Evolutionary conservation across 2,329 filamentous ascomycete genomes (phyloP).

Genomic region (Fusarium buxicola): DNA sequence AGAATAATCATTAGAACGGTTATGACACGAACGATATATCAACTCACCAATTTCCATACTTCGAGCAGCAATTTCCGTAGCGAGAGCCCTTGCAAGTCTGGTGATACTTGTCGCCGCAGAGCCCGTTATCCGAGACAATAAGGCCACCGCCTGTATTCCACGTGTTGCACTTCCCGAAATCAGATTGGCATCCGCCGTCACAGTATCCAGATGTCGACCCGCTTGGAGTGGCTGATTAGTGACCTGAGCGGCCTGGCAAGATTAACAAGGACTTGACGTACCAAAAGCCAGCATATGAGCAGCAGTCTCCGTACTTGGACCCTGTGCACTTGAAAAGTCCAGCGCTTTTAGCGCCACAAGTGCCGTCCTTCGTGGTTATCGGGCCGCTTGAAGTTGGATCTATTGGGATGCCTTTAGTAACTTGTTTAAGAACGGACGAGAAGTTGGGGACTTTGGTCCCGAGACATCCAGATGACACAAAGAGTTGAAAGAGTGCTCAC

Average conservation of each 20-base stretch:
- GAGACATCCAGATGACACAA: conserved; percentile 5
- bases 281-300: conserved; percentile 52
- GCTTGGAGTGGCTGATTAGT: background rate
- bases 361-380: conserved; percentile 44
- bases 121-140: conserved; percentile 35
- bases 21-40: background rate
- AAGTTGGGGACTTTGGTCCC: background rate
- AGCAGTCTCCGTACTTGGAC: conserved; percentile 52
- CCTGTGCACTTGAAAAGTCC: conserved; percentile 46
- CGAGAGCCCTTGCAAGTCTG: conserved; percentile 33
- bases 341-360: conserved; percentile 48
- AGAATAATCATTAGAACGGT: background rate
- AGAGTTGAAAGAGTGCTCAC: background rate
- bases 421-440: background rate
- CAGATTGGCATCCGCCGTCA: conserved; percentile 47
- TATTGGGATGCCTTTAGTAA: conserved; percentile 11
- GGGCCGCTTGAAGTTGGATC: conserved; percentile 1
- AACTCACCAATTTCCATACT: conserved; percentile 20
- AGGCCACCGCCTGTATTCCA: conserved; percentile 19
- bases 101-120: conserved; percentile 34
- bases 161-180: conserved; percentile 48
- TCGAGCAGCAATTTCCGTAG: conserved; percentile 33
- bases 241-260: too few relatives aligned
- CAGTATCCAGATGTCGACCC: conserved; percentile 42
- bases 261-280: conserved; percentile 30